phyloP scores from a whole-genome alignment of 2,329 filamentous ascomycete species.

The Penicillium psychrosexuale region DNA sequence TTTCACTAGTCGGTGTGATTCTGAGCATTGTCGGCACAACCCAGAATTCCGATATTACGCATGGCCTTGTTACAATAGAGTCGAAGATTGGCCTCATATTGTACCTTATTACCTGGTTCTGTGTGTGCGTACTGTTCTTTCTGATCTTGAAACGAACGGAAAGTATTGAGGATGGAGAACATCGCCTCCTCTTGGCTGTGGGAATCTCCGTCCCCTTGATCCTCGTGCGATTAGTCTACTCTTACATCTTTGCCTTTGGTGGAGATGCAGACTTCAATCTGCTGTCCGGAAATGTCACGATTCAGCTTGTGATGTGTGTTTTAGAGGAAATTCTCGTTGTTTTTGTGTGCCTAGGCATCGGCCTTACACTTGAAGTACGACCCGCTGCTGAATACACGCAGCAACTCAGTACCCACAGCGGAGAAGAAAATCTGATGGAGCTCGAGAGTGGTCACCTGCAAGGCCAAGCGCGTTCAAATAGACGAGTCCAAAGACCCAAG shows the following conservation, averaged over 20 bases:
- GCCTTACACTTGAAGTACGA: constrained; percentile 19
- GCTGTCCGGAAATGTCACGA: constrained; percentile 21
- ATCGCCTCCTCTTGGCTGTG: constrained; percentile 28
- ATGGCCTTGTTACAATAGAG: background rate
- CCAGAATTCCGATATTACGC: background rate
- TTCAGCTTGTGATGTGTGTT: constrained; percentile 30
- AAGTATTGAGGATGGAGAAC: constrained; percentile 28
- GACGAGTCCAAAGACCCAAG: background rate
- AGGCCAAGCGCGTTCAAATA: background rate
- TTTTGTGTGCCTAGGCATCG: constrained; percentile 25
- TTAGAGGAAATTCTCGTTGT: constrained; percentile 33
- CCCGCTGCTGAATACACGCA: background rate
- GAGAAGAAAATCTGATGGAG: background rate
- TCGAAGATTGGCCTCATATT: background rate
- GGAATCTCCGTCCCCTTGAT: constrained; percentile 30
- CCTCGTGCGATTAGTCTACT: constrained; percentile 31
- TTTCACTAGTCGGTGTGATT: background rate
- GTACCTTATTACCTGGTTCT: constrained; percentile 2
- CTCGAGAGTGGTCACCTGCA: background rate
- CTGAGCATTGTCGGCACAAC: background rate
- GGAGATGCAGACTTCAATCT: constrained; percentile 24
- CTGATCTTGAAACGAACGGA: constrained; percentile 19
- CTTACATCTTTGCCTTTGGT: constrained; percentile 28
- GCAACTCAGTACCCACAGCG: background rate
- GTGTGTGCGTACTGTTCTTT: background rate